Evolutionary conservation across 306 rosid genomes (phyloP), one percentile per base, ranked within the genome.

Genomic region (Cercis canadensis): DNA sequence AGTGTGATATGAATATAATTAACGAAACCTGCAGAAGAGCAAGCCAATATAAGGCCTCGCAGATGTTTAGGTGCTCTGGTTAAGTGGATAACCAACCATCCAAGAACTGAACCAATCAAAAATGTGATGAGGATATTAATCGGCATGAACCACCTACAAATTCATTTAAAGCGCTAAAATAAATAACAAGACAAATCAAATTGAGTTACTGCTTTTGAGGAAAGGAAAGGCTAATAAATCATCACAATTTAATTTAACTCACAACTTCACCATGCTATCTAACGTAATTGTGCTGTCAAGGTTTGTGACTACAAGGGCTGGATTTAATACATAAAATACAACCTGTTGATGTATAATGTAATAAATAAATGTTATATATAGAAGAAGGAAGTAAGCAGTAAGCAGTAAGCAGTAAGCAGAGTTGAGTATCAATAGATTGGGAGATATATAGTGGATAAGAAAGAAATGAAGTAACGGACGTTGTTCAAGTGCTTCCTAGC

Each of bases 11-110:
- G 39, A 34, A 7, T 3, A 34, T 57, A n/a, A n/a, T n/a, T n/a
- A n/a, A n/a, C n/a, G n/a, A n/a, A 33, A 85, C 88, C 92, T 7
- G 88, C 87, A 56, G 92, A 79, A 62, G 76, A 81, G 79, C 85
- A 87, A 54, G 87, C 89, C 74, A 87, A 12, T 18, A 87, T 75
- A 56, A 84, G 88, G 60, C 92, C 92, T 19, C 82, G 70, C 21
- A 84, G 79, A 54, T 80, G 89, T 13, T 46, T 24, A 41, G 89
- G 88, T 4, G 92, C 78, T 15, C 79, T 87, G 21, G 89, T 75
- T 7, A 81, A 5, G 36, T 74, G 78, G 52, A 79, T 74, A 7
- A 84, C 69, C 8, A 81, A 36, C 85, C 85, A 74, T 31, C 92
- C 92, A 59, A 84, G 78, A 7, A 68, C 0, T 6, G 92, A 87